Base-by-base conservation (phyloP, 768 basidiomycete genomes). In the Boletus eberwhitei region DNA sequence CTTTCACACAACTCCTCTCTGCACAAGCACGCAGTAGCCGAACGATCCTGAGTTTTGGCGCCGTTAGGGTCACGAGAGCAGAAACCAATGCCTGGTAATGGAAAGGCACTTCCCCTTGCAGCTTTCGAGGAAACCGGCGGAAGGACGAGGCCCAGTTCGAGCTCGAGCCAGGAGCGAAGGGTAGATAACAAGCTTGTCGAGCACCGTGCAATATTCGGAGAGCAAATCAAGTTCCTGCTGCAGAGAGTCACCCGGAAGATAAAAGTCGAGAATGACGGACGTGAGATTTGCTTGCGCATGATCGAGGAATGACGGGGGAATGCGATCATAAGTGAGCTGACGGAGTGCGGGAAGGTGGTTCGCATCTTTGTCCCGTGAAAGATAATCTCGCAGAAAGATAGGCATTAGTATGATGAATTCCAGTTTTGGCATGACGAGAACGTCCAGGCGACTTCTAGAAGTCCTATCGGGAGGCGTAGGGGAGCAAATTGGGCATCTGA, bases 311-410 rank as follows among this genome's bases (percentile, higher is more conserved):
- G 67, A 66, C 2, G 64, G 67, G 5, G 68, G 68, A 19, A 65
- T 68, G 42, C 66, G 70, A 38, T 68, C 66, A n/a, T 70, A 68
- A 9, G 61, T 65, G 31, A 70, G 67, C 38, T 65, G 63, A 34
- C 68, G 61, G 36, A 70, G 67, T 29, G 68, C 63, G 32, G 68
- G 67, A 36, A 70, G 50, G 32, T 61, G 64, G 42, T 70, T 70
- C 37, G 52, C 55, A 32, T 62, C 53, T 37, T 63, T 68, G 37
- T 70, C 50, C 35, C 61, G 57, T 2, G 66, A 66, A 37, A 70
- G 66, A 34, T 68, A 70, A 53, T 68, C 68, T 16, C 64, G 64
- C 21, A 68, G 37, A 39, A 68, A 68, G 52, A 68, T 56, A 19
- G 67, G 68, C 58, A 54, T 61, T 9, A 70, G 48, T 31, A 60